Evolutionary conservation across 208 protist genomes (phyloP).

Genomic region (Acanthamoeba castellanii): DNA sequence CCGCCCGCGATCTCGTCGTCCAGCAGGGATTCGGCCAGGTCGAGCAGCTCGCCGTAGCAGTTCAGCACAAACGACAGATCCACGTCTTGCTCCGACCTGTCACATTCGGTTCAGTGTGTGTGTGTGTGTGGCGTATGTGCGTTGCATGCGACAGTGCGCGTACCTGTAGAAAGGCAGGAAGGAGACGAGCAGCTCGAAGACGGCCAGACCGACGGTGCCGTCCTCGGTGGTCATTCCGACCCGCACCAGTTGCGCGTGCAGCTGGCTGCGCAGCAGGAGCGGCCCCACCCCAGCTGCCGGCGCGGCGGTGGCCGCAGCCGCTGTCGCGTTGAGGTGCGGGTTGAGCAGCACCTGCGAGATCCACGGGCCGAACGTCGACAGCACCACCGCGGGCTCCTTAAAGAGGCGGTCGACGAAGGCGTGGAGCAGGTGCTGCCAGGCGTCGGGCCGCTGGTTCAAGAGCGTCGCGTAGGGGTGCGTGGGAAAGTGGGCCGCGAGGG

Average conservation of each 20-base stretch:
- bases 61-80: slow-evolving; percentile 18
- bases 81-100: not conserved
- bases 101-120: too few relatives aligned
- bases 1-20: not conserved
- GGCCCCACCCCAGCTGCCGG: not conserved
- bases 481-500: not conserved
- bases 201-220: not conserved
- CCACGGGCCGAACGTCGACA: slow-evolving; percentile 22
- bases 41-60: slow-evolving; percentile 27
- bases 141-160: too few relatives aligned
- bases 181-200: not conserved
- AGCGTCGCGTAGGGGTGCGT: slow-evolving; percentile 48
- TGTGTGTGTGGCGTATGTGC: too few relatives aligned
- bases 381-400: not conserved
- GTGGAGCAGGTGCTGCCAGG: slow-evolving; percentile 42
- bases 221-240: not conserved
- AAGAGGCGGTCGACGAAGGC: slow-evolving; percentile 37
- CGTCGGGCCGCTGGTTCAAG: slow-evolving; percentile 36
- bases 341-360: slow-evolving; percentile 51
- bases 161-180: slow-evolving; percentile 20
- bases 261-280: slow-evolving; percentile 20
- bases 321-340: not conserved
- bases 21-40: slow-evolving; percentile 26
- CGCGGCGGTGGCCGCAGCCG: not conserved
- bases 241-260: slow-evolving; percentile 49